These are phyloP conservation scores for Scytalidium lignicola DNA, from an alignment of 2,329 filamentous ascomycete genomes.

Conservation along the genomic window DNA sequence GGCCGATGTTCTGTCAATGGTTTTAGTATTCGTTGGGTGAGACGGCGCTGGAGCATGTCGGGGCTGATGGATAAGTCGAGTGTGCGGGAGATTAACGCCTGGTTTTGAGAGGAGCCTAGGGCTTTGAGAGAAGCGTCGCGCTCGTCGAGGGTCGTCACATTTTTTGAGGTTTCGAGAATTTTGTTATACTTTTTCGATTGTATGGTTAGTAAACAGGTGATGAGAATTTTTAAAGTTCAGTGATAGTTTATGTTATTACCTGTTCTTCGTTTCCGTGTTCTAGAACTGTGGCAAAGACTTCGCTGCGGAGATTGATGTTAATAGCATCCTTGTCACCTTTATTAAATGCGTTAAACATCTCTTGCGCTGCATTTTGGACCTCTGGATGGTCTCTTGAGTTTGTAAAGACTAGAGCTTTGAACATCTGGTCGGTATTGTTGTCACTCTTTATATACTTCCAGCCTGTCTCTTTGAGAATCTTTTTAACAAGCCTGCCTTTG, in stretches of 20 bases:
- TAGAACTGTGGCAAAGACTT: constrained; percentile 10
- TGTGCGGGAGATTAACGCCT: constrained; percentile 3
- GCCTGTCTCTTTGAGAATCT: not conserved
- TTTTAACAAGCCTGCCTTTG: not conserved
- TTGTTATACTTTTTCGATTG: constrained; percentile 2
- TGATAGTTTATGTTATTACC: not conserved
- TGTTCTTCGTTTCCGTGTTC: constrained; percentile 4
- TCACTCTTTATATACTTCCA: constrained; percentile 8
- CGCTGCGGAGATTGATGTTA: constrained; percentile 8
- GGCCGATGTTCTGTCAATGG: constrained; percentile 1
- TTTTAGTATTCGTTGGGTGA: constrained; percentile 1
- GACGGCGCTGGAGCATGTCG: constrained; percentile 2
- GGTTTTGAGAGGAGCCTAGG: constrained; percentile 1
- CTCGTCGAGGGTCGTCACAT: constrained; percentile 1
- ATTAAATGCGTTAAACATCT: constrained; percentile 8
- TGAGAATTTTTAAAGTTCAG: not conserved
- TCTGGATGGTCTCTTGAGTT: constrained; percentile 4
- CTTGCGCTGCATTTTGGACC: constrained; percentile 1
- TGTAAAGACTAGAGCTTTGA: constrained; percentile 9
- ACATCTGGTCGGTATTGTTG: constrained; percentile 4
- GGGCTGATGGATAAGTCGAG: constrained; percentile 3
- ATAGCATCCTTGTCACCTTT: constrained; percentile 6
- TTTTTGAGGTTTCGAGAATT: constrained; percentile 1
- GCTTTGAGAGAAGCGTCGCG: constrained; percentile 5
- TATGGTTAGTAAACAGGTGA: not conserved